A percentile compares a stretch with the other conserved stretches of the same genome.
Conservation (phyloP, 768 basidiomycete species). For the Serendipita sp. region DNA sequence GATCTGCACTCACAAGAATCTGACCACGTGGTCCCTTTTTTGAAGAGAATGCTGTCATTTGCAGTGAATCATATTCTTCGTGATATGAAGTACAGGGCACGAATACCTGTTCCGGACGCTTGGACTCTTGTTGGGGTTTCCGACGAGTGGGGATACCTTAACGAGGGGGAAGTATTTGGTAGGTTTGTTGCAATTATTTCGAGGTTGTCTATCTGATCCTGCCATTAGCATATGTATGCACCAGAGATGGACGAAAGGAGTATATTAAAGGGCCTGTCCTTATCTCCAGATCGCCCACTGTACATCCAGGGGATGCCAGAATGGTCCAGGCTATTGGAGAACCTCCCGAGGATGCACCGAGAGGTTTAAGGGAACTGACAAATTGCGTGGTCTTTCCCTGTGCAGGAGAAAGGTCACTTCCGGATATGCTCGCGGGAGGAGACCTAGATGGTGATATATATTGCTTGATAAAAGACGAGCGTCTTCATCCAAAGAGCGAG, state of each 20-base stretch:
- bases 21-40: slow-evolving; percentile 25
- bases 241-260: slow-evolving; percentile 26
- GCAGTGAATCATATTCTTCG: slow-evolving; percentile 49
- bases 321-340: slow-evolving; percentile 51
- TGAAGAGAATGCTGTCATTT: slow-evolving; percentile 39
- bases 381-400: slow-evolving; percentile 61
- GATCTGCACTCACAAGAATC: slow-evolving; percentile 26
- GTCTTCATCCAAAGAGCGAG: background rate
- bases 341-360: slow-evolving; percentile 21
- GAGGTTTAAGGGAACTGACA: slow-evolving; percentile 21
- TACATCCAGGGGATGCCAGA: slow-evolving; percentile 55
- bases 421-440: slow-evolving; percentile 12
- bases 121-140: slow-evolving; percentile 64
- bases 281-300: slow-evolving; percentile 56
- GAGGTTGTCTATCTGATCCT: background rate
- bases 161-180: slow-evolving; percentile 53
- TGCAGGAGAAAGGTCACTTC: slow-evolving; percentile 21
- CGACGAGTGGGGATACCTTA: slow-evolving; percentile 54
- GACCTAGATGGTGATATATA: slow-evolving; percentile 8
- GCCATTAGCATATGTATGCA: background rate
- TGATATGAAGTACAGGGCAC: slow-evolving; percentile 57
- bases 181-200: slow-evolving; percentile 9
- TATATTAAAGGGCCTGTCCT: slow-evolving; percentile 45
- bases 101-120: slow-evolving; percentile 52
- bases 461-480: background rate